Conservation (phyloP, 768 basidiomycete species). For the Tricholoma furcatifolium region DNA sequence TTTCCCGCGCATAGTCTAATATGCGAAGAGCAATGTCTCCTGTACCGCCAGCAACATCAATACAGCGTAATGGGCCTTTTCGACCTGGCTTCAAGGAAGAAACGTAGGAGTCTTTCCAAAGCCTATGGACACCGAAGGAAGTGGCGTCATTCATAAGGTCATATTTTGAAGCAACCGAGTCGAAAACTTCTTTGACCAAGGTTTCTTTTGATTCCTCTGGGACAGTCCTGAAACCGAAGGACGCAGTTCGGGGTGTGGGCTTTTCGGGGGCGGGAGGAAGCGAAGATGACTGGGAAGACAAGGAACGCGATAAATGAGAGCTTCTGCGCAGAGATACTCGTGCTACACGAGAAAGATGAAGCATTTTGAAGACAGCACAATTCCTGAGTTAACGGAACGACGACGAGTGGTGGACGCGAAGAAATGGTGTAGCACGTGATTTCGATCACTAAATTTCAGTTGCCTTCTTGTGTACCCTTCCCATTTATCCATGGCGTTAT, state of each 20-base stretch:
- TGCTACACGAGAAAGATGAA: constrained; percentile 9
- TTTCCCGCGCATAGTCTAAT: constrained; percentile 86
- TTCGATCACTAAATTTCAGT: constrained; percentile 4
- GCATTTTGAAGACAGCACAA: constrained; percentile 4
- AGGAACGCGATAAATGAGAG: constrained; percentile 1
- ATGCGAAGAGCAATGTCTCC: constrained; percentile 96
- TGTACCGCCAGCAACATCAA: constrained; percentile 97
- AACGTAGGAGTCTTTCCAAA: constrained; percentile 96
- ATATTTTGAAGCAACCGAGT: constrained; percentile 92
- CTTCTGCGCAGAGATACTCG: constrained; percentile 6
- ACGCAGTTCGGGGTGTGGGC: constrained; percentile 51
- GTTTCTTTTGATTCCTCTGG: constrained; percentile 85
- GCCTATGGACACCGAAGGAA: constrained; percentile 90
- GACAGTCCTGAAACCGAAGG: constrained; percentile 92
- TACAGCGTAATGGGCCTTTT: constrained; percentile 72
- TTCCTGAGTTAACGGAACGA: background rate
- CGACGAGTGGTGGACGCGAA: background rate
- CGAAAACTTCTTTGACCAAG: constrained; percentile 91
- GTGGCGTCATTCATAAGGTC: constrained; percentile 99
- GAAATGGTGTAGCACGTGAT: constrained; percentile 11
- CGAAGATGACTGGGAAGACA: constrained; percentile 21
- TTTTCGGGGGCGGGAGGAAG: constrained; percentile 5
- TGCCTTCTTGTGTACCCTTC: background rate
- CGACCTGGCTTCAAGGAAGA: constrained; percentile 72
- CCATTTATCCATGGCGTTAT: constrained; percentile 16